These are phyloP conservation scores for Phytophthora podocarpi DNA, from an alignment of 352 stramenopile genomes.

Conservation along the genomic window DNA sequence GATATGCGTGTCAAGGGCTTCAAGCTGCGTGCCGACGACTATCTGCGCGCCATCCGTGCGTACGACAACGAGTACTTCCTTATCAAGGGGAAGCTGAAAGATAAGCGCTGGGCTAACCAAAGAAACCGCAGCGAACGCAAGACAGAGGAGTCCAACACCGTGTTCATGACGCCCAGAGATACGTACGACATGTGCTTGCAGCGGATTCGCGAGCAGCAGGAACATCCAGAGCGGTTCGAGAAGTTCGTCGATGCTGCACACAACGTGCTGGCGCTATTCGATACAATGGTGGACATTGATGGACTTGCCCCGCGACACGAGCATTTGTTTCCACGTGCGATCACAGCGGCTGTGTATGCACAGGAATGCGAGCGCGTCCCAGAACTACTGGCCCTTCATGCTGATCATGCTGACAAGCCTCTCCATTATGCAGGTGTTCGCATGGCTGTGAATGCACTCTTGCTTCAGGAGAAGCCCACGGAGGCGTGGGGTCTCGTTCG, in stretches of 20 bases:
- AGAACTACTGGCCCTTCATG: slow-evolving; percentile 43
- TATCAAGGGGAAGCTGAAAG: slow-evolving; percentile 14
- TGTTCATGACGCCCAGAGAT: slow-evolving; percentile 41
- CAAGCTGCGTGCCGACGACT: slow-evolving; percentile 58
- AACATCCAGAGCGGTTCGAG: slow-evolving; percentile 48
- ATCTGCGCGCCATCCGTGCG: slow-evolving; percentile 51
- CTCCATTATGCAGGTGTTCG: slow-evolving; percentile 49
- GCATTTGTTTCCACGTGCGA: slow-evolving; percentile 53
- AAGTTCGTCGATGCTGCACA: slow-evolving; percentile 38
- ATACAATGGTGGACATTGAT: slow-evolving; percentile 68
- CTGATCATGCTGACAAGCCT: slow-evolving; percentile 28
- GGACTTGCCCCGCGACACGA: slow-evolving; percentile 34
- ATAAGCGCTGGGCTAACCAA: slow-evolving; percentile 9
- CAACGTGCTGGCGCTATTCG: slow-evolving; percentile 53
- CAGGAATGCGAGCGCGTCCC: slow-evolving; percentile 56
- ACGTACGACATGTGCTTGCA: slow-evolving; percentile 51
- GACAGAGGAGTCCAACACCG: slow-evolving; percentile 1
- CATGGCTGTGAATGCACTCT: slow-evolving; percentile 59
- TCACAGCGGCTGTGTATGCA: slow-evolving; percentile 56
- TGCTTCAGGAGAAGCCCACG: slow-evolving; percentile 52
- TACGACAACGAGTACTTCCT: slow-evolving; percentile 59
- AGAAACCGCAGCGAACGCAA: slow-evolving; percentile 4
- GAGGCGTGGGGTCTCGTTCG: slow-evolving; percentile 51
- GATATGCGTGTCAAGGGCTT: slow-evolving; percentile 78
- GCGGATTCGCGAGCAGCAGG: slow-evolving; percentile 47